Evolutionary conservation across 768 basidiomycete genomes (phyloP).

Genomic region (Tulasnella sp.): DNA sequence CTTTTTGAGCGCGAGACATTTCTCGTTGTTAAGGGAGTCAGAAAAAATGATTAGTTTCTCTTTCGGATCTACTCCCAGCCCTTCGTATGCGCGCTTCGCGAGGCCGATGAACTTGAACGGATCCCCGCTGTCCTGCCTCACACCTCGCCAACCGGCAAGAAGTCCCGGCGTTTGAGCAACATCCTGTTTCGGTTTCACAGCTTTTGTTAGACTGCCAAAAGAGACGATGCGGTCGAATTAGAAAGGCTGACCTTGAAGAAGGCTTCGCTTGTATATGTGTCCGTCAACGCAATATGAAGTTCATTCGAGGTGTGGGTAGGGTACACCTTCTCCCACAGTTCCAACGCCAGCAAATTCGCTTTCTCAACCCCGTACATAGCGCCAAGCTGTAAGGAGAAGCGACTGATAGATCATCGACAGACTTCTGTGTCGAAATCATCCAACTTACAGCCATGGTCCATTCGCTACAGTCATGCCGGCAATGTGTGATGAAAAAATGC

Average conservation of each 20-base stretch:
- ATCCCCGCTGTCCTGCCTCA: conserved; percentile 92
- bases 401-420: neutral
- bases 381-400: conserved; percentile 45
- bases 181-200: no score
- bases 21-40: conserved; percentile 64
- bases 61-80: conserved; percentile 52
- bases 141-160: conserved; percentile 61
- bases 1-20: conserved; percentile 54
- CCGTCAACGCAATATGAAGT: conserved; percentile 69
- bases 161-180: conserved; percentile 31
- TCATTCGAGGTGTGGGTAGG: conserved; percentile 30
- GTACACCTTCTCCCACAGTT: conserved; percentile 78
- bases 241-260: conserved; percentile 58
- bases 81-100: conserved; percentile 60
- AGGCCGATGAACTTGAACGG: conserved; percentile 68
- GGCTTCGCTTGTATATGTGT: conserved; percentile 81
- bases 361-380: conserved; percentile 74
- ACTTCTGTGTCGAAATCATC: no score
- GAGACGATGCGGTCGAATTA: neutral
- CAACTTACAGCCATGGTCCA: conserved; percentile 83
- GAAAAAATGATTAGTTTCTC: conserved; percentile 74
- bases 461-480: conserved; percentile 38
- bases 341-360: conserved; percentile 61
- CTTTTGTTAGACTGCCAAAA: no score
- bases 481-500: no score